Conservation (phyloP, 2,329 filamentous ascomycete genomes). For the Hypoxylon sp. region DNA sequence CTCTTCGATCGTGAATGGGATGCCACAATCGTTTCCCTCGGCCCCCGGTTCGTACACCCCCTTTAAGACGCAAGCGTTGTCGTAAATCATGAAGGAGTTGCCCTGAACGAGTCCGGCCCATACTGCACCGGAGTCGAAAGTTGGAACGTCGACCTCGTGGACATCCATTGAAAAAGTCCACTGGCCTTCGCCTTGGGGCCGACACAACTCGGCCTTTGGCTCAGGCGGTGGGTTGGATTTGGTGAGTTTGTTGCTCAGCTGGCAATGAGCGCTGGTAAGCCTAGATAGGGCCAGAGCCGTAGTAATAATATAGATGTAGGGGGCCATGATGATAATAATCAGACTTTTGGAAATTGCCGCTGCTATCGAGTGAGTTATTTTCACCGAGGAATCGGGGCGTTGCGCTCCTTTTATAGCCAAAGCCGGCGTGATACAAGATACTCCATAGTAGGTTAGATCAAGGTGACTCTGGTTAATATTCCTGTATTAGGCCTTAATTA, state of each 20-base stretch:
- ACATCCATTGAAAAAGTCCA: constrained; percentile 16
- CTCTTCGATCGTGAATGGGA: constrained; percentile 9
- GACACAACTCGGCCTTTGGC: constrained; percentile 7
- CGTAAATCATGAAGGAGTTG: constrained; percentile 18
- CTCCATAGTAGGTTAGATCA: too few relatives aligned
- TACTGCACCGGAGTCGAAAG: constrained; percentile 8
- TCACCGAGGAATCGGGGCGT: too few relatives aligned
- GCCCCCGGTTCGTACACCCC: constrained; percentile 10
- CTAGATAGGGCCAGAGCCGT: background rate
- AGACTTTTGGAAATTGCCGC: too few relatives aligned
- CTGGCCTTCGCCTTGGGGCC: constrained; percentile 4
- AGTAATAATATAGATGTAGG: background rate
- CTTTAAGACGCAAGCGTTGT: constrained; percentile 9
- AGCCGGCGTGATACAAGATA: too few relatives aligned
- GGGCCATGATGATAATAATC: constrained; percentile 1
- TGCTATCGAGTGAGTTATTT: too few relatives aligned
- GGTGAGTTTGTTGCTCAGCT: constrained; percentile 10
- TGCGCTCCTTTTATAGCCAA: too few relatives aligned
- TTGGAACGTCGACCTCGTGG: constrained; percentile 12
- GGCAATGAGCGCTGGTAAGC: constrained; percentile 7
- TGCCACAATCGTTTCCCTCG: constrained; percentile 18
- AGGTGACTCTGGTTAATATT: too few relatives aligned
- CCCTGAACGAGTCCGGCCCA: constrained; percentile 7
- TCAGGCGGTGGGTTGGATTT: constrained; percentile 1
- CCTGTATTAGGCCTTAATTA: too few relatives aligned